Conservation (phyloP, 1,139 yeast genomes). For the Suhomyces ambrosiae region DNA sequence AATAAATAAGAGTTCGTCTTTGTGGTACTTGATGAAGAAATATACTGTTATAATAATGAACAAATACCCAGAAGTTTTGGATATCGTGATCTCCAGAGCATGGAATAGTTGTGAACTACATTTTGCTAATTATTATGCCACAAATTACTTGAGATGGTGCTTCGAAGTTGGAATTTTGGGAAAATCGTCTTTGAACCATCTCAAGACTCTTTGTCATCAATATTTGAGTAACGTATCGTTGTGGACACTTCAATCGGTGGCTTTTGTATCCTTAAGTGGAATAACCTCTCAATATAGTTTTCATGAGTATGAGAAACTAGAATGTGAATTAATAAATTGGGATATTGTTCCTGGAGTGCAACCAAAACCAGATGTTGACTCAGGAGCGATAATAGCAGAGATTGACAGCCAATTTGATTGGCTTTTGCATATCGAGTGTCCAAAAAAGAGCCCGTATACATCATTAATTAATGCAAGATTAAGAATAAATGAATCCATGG, state of each 20-base stretch:
- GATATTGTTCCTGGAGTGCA: background rate
- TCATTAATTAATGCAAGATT: conserved; percentile 1
- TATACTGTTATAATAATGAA: conserved; percentile 16
- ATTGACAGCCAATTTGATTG: conserved; percentile 18
- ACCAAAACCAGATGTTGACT: background rate
- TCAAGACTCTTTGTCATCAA: conserved; percentile 22
- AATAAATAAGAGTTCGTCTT: conserved; percentile 45
- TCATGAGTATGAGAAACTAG: conserved; percentile 23
- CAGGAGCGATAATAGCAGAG: conserved; percentile 3
- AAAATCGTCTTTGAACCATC: conserved; percentile 4
- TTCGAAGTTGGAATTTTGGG: conserved; percentile 13
- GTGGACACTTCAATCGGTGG: conserved; percentile 28
- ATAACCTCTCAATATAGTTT: conserved; percentile 12
- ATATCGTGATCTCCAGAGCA: conserved; percentile 20
- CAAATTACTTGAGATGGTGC: conserved; percentile 38
- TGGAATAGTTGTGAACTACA: conserved; percentile 38
- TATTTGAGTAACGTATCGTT: conserved; percentile 37
- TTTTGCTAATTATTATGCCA: conserved; percentile 47
- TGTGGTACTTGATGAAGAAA: conserved; percentile 43
- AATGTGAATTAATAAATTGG: conserved; percentile 2
- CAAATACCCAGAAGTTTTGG: conserved; percentile 1
- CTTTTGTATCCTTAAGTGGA: conserved; percentile 10
- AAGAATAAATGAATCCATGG: background rate
- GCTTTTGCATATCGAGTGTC: conserved; percentile 28
- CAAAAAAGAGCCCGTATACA: conserved; percentile 8